Base-by-base conservation (phyloP, 1,284 basidiomycete species). In the Boletus hoseneyae region DNA sequence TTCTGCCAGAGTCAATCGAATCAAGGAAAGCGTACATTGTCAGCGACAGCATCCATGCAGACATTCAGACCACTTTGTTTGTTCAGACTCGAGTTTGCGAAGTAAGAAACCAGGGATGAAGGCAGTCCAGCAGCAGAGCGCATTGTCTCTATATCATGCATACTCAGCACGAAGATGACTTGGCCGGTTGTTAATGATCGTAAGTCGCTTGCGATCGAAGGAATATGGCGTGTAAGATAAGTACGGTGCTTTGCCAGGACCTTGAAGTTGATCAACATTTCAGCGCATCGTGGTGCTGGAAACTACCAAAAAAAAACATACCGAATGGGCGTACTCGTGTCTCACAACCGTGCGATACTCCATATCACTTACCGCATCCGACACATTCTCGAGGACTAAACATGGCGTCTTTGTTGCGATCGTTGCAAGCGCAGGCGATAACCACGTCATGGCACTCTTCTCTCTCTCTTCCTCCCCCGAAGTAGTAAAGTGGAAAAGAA, bases 321-420 rank as follows among this genome's bases (percentile, higher is more conserved):
- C 92, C 34, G 81, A 86, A 52, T 85, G 77, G 2, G 85, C 85
- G 62, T 90, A 94, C 63, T 93, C 92, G 59, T 89, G 87, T n/a
- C 92, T 78, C 54, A 99, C 82, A 27, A 96, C 87, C 8, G 93
- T 88, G 67, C 94, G 96, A 68, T 95, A 97, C 66, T 97, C 93
- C 19, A 98, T 78, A 56, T 95, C 93, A 61, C 90, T 93, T 30
- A 87, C 86, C 33, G 87, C 90, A 68, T 97, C 93, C 56, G 85
- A 83, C 1, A 89, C 82, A 52, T 83, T 83, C 65, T 96, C 93
- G 27, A 89, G 72, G 4, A 98, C 84, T 53, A 97, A 77, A 1
- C 84, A 76, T 2, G 96, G 97, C 2, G 95, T 95, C 70, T 94
- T 95, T 32, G 78, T 72, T 29, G 96, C 90, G 55, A 99, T 94